These are phyloP conservation scores for Candida nemodendra DNA, from an alignment of 805 yeast species.

Conservation along the genomic window DNA sequence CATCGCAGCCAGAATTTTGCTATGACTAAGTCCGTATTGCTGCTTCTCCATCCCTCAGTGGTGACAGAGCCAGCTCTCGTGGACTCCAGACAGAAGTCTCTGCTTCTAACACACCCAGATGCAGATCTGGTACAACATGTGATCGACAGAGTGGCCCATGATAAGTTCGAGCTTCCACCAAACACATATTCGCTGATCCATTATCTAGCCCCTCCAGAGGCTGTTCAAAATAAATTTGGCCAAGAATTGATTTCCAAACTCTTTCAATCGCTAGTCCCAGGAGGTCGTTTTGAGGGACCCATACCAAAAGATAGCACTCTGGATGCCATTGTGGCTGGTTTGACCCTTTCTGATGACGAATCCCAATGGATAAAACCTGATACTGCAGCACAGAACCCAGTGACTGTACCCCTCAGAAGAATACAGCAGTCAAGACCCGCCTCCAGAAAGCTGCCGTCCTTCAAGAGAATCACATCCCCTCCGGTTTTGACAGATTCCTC, in stretches of 20 bases:
- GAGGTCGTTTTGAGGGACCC: conserved; percentile 53
- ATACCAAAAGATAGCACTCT: conserved; percentile 50
- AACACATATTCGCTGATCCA: conserved; percentile 43
- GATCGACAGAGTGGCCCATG: conserved; percentile 56
- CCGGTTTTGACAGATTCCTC: conserved; percentile 47
- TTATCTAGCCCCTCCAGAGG: conserved; percentile 56
- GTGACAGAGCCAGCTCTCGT: conserved; percentile 55
- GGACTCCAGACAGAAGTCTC: conserved; percentile 36
- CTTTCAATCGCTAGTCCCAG: conserved; percentile 37
- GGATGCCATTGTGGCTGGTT: conserved; percentile 67
- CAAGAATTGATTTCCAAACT: conserved; percentile 41
- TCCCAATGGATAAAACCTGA: conserved; percentile 58
- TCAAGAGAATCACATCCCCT: conserved; percentile 32
- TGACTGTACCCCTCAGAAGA: conserved; percentile 24
- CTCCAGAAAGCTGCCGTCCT: conserved; percentile 27
- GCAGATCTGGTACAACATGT: conserved; percentile 47
- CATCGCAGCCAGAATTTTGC: too few species aligned
- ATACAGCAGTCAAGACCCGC: conserved; percentile 2
- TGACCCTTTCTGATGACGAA: conserved; percentile 42
- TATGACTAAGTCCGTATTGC: conserved; percentile 29
- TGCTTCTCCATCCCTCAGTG: conserved; percentile 65
- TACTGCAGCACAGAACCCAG: conserved; percentile 7
- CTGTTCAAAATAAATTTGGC: conserved; percentile 45
- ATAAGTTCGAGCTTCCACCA: conserved; percentile 38
- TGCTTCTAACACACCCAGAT: conserved; percentile 29